These are phyloP conservation scores for Pleurotus citrinopileatus DNA, from an alignment of 768 basidiomycete species.

Conservation along the genomic window DNA sequence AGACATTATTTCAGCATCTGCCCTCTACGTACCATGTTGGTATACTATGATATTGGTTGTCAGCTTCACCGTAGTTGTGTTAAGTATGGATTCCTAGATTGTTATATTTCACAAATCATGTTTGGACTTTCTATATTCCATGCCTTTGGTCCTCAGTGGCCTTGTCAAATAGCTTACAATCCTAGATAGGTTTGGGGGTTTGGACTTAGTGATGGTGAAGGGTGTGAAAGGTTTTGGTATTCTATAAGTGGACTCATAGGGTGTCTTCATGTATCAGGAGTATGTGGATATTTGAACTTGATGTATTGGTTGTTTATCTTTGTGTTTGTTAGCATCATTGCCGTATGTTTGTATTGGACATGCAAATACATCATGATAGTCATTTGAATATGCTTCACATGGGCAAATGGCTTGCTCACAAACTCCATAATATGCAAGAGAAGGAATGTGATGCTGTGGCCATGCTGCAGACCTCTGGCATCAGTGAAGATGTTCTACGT, in stretches of 20 bases:
- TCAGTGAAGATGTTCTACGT: neutral
- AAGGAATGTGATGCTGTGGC: neutral
- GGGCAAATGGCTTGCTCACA: slow-evolving; percentile 1
- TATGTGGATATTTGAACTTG: neutral
- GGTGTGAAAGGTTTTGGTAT: slow-evolving; percentile 26
- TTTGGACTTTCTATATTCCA: slow-evolving; percentile 32
- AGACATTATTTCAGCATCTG: slow-evolving; percentile 25
- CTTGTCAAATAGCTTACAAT: slow-evolving; percentile 28
- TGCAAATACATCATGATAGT: slow-evolving; percentile 5
- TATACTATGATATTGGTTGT: slow-evolving; percentile 31
- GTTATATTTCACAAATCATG: slow-evolving; percentile 18
- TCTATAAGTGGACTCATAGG: slow-evolving; percentile 12
- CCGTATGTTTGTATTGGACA: slow-evolving; percentile 2
- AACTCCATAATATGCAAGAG: neutral
- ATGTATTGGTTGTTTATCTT: neutral
- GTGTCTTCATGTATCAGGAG: slow-evolving; percentile 10
- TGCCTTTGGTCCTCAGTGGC: slow-evolving; percentile 34
- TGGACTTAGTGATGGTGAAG: slow-evolving; percentile 26
- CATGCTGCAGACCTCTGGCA: neutral
- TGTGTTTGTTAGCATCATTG: neutral
- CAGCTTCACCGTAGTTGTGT: slow-evolving; percentile 20
- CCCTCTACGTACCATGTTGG: slow-evolving; percentile 18
- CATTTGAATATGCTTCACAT: neutral
- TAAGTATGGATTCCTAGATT: slow-evolving; percentile 18
- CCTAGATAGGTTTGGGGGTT: slow-evolving; percentile 23